Evolutionary conservation across 1,139 yeast genomes (phyloP), one percentile per base, ranked within the genome.

Genomic region (Yamadazyma epiphylla): DNA sequence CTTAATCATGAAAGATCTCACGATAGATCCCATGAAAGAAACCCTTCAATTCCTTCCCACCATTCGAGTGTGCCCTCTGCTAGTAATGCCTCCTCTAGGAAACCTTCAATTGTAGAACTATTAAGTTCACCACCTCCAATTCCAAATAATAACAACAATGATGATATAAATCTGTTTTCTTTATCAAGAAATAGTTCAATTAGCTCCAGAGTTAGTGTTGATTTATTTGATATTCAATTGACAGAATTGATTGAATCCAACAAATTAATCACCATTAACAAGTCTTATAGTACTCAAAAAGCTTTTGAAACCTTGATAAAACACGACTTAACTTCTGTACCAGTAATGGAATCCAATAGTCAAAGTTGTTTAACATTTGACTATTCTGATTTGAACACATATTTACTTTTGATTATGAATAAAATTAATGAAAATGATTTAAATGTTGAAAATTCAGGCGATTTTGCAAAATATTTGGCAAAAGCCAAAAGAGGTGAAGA

Each of bases 311-410:
- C 81, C 3, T 68, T 91, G 47, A 70, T 73, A 27, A 59, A 70
- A 23, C 73, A 88, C 55, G 79, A 83, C 39, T 71, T 91, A 49
- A 89, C 96, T 2, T 80, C 94, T 19, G 64, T 91, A 32, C 97
- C 97, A 0, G 94, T 91, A 3, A 54, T 51, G 70, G 69, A 52
- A 62, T 67, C 45, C 5, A 82, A 75, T 45, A 63, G 79, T 43
- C 42, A 51, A 26, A 74, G 81, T 43, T 83, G 94, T 48, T 62
- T 79, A 36, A 83, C 95, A 1, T 91, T 91, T 57, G 97, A 91
- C 57, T 91, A 87, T 58, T 76, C 94, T 19, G 97, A 91, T 58
- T 70, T 91, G 54, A 88, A 86, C 50, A 80, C 96, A 8, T 88
- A 87, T 53, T 63, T 86, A 42, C 62, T 86, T 41, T 61, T 86